Evolutionary conservation across 2,329 filamentous ascomycete species (phyloP).

Genomic region (Exophiala sideris): DNA sequence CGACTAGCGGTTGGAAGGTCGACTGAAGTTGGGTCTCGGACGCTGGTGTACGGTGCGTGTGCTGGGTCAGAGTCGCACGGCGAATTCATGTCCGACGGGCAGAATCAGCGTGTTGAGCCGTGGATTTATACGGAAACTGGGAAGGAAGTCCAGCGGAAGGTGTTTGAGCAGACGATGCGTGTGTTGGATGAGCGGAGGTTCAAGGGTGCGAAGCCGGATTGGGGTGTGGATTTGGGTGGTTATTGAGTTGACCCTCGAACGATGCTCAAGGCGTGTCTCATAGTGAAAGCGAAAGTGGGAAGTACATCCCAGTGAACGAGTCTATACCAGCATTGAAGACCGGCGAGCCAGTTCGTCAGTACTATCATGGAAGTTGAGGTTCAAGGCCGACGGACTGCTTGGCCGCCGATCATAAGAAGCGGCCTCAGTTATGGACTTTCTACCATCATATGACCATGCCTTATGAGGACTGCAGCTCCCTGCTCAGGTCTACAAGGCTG

Average conservation of each 20-base stretch:
- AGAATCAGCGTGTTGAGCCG: constrained; percentile 27
- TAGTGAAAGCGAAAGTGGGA: no score
- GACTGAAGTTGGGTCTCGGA: constrained; percentile 24
- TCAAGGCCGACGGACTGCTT: no score
- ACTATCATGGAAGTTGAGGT: no score
- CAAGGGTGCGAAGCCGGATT: not conserved
- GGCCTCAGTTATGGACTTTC: no score
- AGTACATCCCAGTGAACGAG: no score
- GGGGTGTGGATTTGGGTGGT: not conserved
- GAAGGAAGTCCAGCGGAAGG: constrained; percentile 33
- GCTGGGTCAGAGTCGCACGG: constrained; percentile 15
- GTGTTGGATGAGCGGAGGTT: constrained; percentile 40
- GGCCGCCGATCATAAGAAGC: no score
- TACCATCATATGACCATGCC: no score
- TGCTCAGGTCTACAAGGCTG: no score
- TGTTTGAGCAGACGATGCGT: constrained; percentile 44
- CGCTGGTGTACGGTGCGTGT: constrained; percentile 23
- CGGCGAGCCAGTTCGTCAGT: no score
- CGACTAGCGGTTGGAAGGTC: constrained; percentile 18
- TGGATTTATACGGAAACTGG: constrained; percentile 43
- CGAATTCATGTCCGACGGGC: constrained; percentile 19
- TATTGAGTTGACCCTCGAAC: not conserved
- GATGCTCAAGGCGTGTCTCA: no score
- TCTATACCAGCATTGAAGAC: no score
- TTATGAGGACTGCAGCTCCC: no score